Base-by-base conservation (phyloP, 2,329 filamentous ascomycete genomes). In the Aspergillus novoparasiticus region DNA sequence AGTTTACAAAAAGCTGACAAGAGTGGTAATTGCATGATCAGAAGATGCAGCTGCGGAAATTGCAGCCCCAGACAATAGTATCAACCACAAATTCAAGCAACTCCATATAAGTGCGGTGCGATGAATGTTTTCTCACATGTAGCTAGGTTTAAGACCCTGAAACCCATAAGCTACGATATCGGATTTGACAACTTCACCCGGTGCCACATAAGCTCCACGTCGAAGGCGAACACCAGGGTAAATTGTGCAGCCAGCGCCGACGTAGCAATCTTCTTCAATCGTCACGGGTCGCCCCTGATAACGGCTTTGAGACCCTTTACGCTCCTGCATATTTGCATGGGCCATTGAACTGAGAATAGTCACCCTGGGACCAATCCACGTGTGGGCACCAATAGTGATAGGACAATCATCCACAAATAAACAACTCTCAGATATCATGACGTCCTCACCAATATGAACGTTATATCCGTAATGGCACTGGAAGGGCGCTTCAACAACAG, bases 391-490 rank as follows among this genome's bases (percentile, higher is more conserved):
- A 71, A 98, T 93, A 54, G 83, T 88, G 64, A 98, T 90, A 66
- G 89, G 85, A 74, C 89, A 91, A n/a, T 93, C 89, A 75, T 99
- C 95, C 61, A 94, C 87, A 73, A 98, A 90, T 30, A 89, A 89
- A 77, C 94, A 97, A 72, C 92, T 91, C 60, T 91, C 86, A 21
- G 90, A 92, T 68, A 99, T 91, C 60, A 89, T 86, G 3, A 96
- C 92, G 67, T 95, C 89, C 69, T 94, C 90, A 14, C 92, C 94
- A 68, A 99, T 91, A 55, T 86, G 86, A 71, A 98, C 90, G 76
- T 99, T 98, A 80, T 97, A 98, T 0, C 95, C 95, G 73, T 97
- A 97, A 72, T 97, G 93, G 75, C 94, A 97, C 54, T 85, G 89
- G 76, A 99, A 98, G 0, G 94, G 94, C 3, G 91, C 88, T 72